These are phyloP conservation scores for Aplosporella prunicola DNA, from an alignment of 2,329 filamentous ascomycete genomes.

Conservation along the genomic window DNA sequence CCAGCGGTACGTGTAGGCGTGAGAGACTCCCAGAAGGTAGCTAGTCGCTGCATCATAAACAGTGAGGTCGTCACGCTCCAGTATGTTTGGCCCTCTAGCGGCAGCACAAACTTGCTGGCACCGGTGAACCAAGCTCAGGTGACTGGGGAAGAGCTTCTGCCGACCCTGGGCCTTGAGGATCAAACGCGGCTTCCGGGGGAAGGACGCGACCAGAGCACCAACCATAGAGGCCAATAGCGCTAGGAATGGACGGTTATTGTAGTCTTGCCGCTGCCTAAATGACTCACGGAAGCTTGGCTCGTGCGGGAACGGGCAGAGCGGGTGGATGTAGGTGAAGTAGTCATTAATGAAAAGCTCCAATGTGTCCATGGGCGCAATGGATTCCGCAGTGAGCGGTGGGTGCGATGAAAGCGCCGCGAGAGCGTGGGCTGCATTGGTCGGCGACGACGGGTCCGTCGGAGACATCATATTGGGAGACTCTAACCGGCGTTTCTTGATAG, in stretches of 20 bases:
- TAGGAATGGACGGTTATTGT: constrained; percentile 56
- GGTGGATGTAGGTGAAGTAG: constrained; percentile 76
- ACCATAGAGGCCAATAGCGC: constrained; percentile 68
- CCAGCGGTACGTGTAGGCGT: constrained; percentile 59
- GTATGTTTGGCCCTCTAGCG: constrained; percentile 51
- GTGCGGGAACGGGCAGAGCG: constrained; percentile 67
- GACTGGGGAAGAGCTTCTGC: constrained; percentile 56
- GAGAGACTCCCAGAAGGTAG: constrained; percentile 62
- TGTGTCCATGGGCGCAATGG: constrained; percentile 60
- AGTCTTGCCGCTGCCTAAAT: constrained; percentile 57
- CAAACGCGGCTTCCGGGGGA: constrained; percentile 60
- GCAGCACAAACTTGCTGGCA: constrained; percentile 61
- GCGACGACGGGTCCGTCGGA: constrained; percentile 38
- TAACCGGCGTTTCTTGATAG: constrained; percentile 52
- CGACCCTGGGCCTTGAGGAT: constrained; percentile 60
- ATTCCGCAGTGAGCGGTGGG: constrained; percentile 49
- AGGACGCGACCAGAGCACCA: constrained; percentile 62
- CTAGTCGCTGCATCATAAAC: constrained; percentile 61
- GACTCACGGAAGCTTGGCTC: constrained; percentile 66
- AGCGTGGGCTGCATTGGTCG: constrained; percentile 45
- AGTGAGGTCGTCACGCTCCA: constrained; percentile 45
- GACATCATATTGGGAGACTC: constrained; percentile 35
- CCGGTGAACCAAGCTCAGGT: constrained; percentile 59
- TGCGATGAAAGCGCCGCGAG: constrained; percentile 41
- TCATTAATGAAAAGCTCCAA: constrained; percentile 65